phyloP scores from a whole-genome alignment of 1,284 basidiomycete species.

The Ceratobasidium sp. region DNA sequence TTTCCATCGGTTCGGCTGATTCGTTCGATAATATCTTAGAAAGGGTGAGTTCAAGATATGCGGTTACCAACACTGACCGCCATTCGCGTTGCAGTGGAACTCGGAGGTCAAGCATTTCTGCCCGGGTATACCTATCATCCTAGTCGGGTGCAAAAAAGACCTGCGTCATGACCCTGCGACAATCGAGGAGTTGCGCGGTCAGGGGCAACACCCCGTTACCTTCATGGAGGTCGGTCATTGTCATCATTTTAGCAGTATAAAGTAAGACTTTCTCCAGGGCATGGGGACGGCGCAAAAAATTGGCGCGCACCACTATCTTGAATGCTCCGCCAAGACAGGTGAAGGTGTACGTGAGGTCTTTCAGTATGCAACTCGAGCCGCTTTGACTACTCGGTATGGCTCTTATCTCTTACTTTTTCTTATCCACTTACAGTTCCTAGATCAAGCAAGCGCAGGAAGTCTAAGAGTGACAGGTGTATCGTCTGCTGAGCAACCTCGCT shows the following conservation, averaged over 20 bases:
- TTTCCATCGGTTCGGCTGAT: conserved; percentile 91
- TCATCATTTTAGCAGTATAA: not conserved
- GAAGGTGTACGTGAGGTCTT: conserved; percentile 93
- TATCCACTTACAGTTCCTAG: not conserved
- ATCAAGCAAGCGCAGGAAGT: conserved; percentile 51
- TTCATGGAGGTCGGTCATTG: conserved; percentile 71
- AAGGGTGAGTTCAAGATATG: conserved; percentile 76
- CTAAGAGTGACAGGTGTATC: conserved; percentile 59
- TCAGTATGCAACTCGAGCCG: conserved; percentile 87
- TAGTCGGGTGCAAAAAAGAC: conserved; percentile 95
- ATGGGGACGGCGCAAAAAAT: conserved; percentile 91
- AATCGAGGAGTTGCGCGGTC: conserved; percentile 83
- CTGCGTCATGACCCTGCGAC: conserved; percentile 83
- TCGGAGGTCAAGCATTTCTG: conserved; percentile 96
- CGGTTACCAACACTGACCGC: not conserved
- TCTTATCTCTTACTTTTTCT: conserved; percentile 1
- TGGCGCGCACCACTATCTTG: conserved; percentile 87
- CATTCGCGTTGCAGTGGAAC: conserved; percentile 75
- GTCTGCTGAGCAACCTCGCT: conserved; percentile 63
- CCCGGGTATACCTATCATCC: conserved; percentile 85
- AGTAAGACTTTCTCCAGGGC: conserved; percentile 71
- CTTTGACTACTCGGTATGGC: conserved; percentile 67
- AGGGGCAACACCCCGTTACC: conserved; percentile 84
- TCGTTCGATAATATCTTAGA: conserved; percentile 95
- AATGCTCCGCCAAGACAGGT: conserved; percentile 90